A percentile compares a stretch with the other conserved stretches of the same genome.
These are phyloP conservation scores for Centrapalus pauciflorus DNA, from an alignment of 129 eudicot species.

Conservation along the genomic window DNA sequence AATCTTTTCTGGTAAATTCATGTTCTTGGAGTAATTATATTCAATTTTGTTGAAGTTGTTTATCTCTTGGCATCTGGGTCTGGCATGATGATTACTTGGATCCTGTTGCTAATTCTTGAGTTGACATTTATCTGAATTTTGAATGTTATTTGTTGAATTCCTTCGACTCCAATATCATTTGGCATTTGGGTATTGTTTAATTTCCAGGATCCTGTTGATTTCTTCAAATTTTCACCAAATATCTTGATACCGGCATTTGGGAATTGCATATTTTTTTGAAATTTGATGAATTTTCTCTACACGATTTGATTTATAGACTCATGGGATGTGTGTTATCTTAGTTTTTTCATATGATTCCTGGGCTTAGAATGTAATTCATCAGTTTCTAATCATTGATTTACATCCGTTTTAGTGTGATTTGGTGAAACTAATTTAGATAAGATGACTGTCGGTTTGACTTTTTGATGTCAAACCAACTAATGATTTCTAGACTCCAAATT, in stretches of 20 bases:
- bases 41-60: background rate
- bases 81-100: slow-evolving; percentile 1
- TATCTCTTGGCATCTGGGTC: slow-evolving; percentile 1
- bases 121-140: slow-evolving; percentile 1
- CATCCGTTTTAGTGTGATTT: background rate
- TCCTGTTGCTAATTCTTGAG: background rate
- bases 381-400: background rate
- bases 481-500: slow-evolving; percentile 1
- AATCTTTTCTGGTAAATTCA: background rate
- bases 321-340: background rate
- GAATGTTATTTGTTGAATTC: slow-evolving; percentile 1
- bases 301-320: background rate
- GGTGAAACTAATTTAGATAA: background rate
- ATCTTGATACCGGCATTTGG: slow-evolving; percentile 2
- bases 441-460: slow-evolving; percentile 16
- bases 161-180: slow-evolving; percentile 8
- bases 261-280: background rate
- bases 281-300: slow-evolving; percentile 3
- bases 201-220: slow-evolving; percentile 9
- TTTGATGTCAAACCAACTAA: slow-evolving; percentile 3
- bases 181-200: slow-evolving; percentile 1
- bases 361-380: background rate
- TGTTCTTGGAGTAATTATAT: background rate
- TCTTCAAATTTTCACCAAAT: background rate
- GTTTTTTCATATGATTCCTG: background rate